A percentile compares a stretch with the other conserved stretches of the same genome.
Conservation (phyloP, 371 early-diverging fungal species). For the Sporodiniella umbellata region DNA sequence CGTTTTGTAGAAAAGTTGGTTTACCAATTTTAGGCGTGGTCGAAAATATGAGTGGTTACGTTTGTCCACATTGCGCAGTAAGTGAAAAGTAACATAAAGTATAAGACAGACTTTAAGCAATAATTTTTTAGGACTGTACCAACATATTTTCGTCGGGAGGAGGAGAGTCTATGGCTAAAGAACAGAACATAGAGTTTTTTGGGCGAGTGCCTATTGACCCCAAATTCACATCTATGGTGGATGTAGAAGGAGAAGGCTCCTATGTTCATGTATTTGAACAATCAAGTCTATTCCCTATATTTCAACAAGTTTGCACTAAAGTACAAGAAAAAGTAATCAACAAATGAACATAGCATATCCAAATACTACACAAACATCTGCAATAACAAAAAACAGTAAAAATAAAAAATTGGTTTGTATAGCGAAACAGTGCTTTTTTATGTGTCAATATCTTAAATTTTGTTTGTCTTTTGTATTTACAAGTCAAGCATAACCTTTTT, state of each 20-base stretch:
- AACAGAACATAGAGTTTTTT: slow-evolving; percentile 74
- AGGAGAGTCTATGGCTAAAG: slow-evolving; percentile 83
- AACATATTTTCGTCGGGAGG: slow-evolving; percentile 93
- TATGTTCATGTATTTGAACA: slow-evolving; percentile 57
- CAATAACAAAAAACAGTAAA: no score
- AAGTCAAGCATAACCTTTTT: no score
- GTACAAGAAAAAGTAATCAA: slow-evolving; percentile 31
- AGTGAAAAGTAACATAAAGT: slow-evolving; percentile 11
- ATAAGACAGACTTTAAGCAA: neutral
- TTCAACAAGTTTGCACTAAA: slow-evolving; percentile 53
- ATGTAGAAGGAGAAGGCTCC: slow-evolving; percentile 49
- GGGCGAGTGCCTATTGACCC: slow-evolving; percentile 90
- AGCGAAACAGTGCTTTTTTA: no score
- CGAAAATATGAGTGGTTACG: slow-evolving; percentile 94
- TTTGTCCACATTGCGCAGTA: slow-evolving; percentile 86
- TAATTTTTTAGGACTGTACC: slow-evolving; percentile 70
- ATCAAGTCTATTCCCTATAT: slow-evolving; percentile 59
- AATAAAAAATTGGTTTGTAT: no score
- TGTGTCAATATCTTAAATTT: no score
- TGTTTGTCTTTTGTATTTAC: neutral
- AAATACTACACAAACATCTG: no score
- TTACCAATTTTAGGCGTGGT: slow-evolving; percentile 84
- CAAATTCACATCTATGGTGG: slow-evolving; percentile 62
- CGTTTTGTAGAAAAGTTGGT: slow-evolving; percentile 80
- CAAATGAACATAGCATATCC: neutral